Base-by-base conservation (phyloP, 1,139 yeast species). In the Geotrichum candidum region DNA sequence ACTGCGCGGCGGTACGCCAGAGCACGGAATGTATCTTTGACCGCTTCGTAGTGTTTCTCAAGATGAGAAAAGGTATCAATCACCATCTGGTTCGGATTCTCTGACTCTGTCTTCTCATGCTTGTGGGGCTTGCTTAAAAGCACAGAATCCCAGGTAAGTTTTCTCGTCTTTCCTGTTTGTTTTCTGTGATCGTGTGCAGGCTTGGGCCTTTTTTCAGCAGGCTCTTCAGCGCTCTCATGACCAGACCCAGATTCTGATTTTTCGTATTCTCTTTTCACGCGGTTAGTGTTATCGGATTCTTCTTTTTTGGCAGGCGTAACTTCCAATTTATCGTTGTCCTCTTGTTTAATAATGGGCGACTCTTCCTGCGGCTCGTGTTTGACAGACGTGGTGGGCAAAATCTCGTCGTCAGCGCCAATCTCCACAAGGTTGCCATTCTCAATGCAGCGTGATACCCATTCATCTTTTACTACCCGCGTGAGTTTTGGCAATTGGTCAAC, bases 1-100 rank as follows among this genome's bases (percentile, higher is more conserved):
- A 80, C 74, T 0, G 87, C 88, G 22, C 76, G 72, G 46, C 76
- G 72, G 65, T 85, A 85, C n/a, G 83, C 78, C 56, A 76, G 72
- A 1, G 77, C 75, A 50, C 82, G 73, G 68, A 76, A 82, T 33
- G 67, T 67, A 41, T 81, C 82, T 56, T 0, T 73, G 67, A 51
- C 73, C 69, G 61, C 81, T 76, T 55, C 78, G 76, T 11, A 55
- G 25, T 55, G 35, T 1, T 22, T 13, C 22, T 29, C 35, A 46
- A 55, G 46, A 7, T 55, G 22, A 1, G 23, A 4, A 29, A 55
- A 55, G 1, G 18, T 3, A 15, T 72, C 68, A n/a, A 76, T 74
- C 69, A 83, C 69, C 57, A 73, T 70, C 5, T 73, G 35, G 29
- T 57, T 50, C 2, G 63, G 55, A 25, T 31, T 41, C 41, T 23